These are phyloP conservation scores for Ganoderma boninense DNA, from an alignment of 1,284 basidiomycete species.

Conservation along the genomic window DNA sequence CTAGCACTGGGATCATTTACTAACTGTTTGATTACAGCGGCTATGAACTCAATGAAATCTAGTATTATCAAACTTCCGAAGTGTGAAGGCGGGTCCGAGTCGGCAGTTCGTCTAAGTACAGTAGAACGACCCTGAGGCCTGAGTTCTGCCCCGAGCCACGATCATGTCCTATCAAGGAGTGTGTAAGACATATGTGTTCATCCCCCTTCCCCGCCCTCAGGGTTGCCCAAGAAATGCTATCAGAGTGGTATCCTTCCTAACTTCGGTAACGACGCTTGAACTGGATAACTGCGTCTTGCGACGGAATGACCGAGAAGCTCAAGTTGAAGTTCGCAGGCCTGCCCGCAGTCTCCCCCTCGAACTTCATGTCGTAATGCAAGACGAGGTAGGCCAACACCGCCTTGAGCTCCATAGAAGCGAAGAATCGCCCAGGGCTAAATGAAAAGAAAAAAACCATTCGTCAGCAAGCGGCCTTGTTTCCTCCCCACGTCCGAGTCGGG, in stretches of 20 bases:
- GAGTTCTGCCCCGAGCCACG: too few relatives aligned
- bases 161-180: too few relatives aligned
- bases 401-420: constrained; percentile 33
- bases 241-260: neutral
- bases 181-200: too few relatives aligned
- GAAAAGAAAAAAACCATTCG: neutral
- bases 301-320: constrained; percentile 5
- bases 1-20: too few relatives aligned
- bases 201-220: neutral
- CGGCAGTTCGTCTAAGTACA: too few relatives aligned
- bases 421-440: constrained; percentile 33
- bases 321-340: neutral
- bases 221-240: neutral
- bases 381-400: constrained; percentile 30
- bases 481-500: neutral
- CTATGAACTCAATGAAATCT: too few relatives aligned
- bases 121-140: too few relatives aligned
- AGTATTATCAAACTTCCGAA: too few relatives aligned
- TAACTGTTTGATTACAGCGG: too few relatives aligned
- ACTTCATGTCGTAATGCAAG: constrained; percentile 31
- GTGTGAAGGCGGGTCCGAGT: too few relatives aligned
- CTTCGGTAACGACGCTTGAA: neutral
- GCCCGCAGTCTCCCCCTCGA: constrained; percentile 23
- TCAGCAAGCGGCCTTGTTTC: neutral
- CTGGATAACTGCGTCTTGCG: neutral